A percentile compares a stretch with the other conserved stretches of the same genome.
phyloP scores from a whole-genome alignment of 148 eudicot genomes.

The Rhododendron kiyosumense region DNA sequence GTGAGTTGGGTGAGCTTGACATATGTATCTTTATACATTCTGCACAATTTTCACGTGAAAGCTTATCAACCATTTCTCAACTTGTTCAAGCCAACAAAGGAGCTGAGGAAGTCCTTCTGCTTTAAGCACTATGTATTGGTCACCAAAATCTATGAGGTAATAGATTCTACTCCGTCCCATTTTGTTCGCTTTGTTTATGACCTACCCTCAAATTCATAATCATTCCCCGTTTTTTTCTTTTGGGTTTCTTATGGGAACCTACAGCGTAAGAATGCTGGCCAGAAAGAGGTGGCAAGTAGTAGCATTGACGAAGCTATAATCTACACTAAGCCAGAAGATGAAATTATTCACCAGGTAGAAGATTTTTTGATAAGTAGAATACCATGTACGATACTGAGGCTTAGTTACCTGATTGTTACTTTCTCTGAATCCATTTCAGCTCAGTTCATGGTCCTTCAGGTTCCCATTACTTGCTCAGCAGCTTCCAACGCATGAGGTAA shows the following conservation, averaged over 20 bases:
- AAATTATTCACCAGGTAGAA: conserved; percentile 65
- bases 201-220: background rate
- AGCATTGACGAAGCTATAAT: conserved; percentile 55
- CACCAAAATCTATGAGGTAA: conserved; percentile 84
- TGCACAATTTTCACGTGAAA: background rate
- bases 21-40: background rate
- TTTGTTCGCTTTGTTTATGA: background rate
- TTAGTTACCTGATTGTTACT: conserved; percentile 7
- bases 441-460: conserved; percentile 74
- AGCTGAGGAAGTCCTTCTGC: conserved; percentile 61
- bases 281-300: conserved; percentile 27
- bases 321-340: conserved; percentile 79
- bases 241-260: conserved; percentile 13
- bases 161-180: background rate
- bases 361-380: background rate
- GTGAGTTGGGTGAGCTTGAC: conserved; percentile 3
- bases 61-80: conserved; percentile 8
- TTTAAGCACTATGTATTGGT: conserved; percentile 58
- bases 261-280: conserved; percentile 49
- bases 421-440: conserved; percentile 43
- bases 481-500: conserved; percentile 60
- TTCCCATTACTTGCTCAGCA: conserved; percentile 54
- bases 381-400: background rate
- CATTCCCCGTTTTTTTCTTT: background rate
- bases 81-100: conserved; percentile 63